Percentiles rank a stretch among this genome's conserved stretches.
Conservation (phyloP, 768 basidiomycete genomes). For the Leccinum incarnatum region DNA sequence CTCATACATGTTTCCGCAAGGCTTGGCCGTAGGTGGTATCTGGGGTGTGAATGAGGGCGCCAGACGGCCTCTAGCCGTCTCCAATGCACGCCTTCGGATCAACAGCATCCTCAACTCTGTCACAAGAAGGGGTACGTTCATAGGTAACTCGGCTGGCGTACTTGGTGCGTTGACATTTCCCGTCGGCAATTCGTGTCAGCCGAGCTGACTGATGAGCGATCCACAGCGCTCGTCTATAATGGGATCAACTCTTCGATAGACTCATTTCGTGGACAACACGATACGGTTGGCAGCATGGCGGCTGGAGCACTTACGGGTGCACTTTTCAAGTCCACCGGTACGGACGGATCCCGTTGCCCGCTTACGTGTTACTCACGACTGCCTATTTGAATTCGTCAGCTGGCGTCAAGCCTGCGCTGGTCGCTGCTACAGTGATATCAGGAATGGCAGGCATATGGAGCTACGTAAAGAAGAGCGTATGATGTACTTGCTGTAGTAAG, state of each 20-base stretch:
- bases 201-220: slow-evolving; percentile 36
- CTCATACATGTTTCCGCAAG: slow-evolving; percentile 63
- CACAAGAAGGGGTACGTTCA: slow-evolving; percentile 94
- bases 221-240: slow-evolving; percentile 90
- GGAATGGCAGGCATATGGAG: slow-evolving; percentile 92
- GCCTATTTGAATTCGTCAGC: slow-evolving; percentile 54
- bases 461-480: slow-evolving; percentile 87
- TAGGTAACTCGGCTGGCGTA: slow-evolving; percentile 98
- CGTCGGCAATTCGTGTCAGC: slow-evolving; percentile 25
- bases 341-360: slow-evolving; percentile 35
- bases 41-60: slow-evolving; percentile 98
- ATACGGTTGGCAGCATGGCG: slow-evolving; percentile 85
- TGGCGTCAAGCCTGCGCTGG: slow-evolving; percentile 85
- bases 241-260: slow-evolving; percentile 94
- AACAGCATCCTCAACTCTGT: slow-evolving; percentile 97
- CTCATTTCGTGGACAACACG: slow-evolving; percentile 84
- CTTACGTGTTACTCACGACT: slow-evolving; percentile 37
- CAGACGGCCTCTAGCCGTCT: slow-evolving; percentile 80
- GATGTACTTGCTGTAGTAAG: slow-evolving; percentile 45
- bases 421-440: slow-evolving; percentile 86
- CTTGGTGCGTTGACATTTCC: slow-evolving; percentile 67
- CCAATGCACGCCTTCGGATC: slow-evolving; percentile 85
- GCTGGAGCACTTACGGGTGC: slow-evolving; percentile 90
- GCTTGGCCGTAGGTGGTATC: slow-evolving; percentile 89
- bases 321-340: slow-evolving; percentile 93